phyloP scores from a whole-genome alignment of 108 stramenopile species.

The Parmales sp. region DNA sequence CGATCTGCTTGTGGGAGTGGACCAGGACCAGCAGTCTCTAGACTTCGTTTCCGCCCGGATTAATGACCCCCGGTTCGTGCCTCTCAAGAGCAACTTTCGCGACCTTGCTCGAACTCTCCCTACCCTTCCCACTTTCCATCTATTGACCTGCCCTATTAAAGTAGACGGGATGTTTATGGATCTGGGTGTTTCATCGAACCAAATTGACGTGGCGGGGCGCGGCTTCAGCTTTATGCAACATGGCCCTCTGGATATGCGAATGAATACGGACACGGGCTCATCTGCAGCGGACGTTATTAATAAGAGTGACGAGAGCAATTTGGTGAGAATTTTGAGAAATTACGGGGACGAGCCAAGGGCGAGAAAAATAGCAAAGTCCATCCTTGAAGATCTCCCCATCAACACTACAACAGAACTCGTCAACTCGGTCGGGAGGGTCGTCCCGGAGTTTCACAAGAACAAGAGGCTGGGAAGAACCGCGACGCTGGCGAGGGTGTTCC shows the following conservation, averaged over 20 bases:
- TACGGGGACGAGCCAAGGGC: constrained; percentile 78
- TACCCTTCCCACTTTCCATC: too few relatives aligned
- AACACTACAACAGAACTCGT: constrained; percentile 61
- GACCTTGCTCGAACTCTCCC: constrained; percentile 38
- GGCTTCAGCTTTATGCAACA: constrained; percentile 86
- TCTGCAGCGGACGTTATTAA: constrained; percentile 82
- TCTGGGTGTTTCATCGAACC: constrained; percentile 82
- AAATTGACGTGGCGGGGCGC: constrained; percentile 75
- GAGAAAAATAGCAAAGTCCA: constrained; percentile 55
- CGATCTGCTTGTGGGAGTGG: constrained; percentile 69
- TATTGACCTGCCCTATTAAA: constrained; percentile 34
- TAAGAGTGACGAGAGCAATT: constrained; percentile 57
- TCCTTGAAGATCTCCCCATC: constrained; percentile 58
- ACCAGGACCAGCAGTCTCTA: constrained; percentile 62
- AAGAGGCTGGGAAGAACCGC: constrained; percentile 62
- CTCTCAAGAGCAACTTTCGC: constrained; percentile 55
- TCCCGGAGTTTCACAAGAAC: constrained; percentile 53
- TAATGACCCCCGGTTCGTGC: constrained; percentile 37
- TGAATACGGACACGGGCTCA: constrained; percentile 35
- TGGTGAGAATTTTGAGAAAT: constrained; percentile 53
- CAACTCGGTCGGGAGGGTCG: constrained; percentile 58
- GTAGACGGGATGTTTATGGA: constrained; percentile 88
- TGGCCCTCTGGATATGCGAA: constrained; percentile 93
- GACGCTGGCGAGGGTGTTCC: constrained; percentile 74
- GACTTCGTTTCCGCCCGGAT: constrained; percentile 54